Conservation (phyloP, 768 basidiomycete genomes). For the Russula foetens region DNA sequence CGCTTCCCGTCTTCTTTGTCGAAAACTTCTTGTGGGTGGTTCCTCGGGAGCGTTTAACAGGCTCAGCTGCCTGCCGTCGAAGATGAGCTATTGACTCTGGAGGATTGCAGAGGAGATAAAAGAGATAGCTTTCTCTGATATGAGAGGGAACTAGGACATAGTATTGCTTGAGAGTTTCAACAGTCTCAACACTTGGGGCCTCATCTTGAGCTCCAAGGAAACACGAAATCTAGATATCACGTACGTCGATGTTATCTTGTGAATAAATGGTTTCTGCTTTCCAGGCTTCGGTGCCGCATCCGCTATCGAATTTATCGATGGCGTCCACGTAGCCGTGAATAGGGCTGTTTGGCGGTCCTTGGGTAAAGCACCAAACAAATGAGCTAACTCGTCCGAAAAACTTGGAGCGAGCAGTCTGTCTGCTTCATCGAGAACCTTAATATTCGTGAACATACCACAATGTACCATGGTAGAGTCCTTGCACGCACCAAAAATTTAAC, state of each 20-base stretch:
- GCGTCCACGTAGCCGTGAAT: conserved; percentile 92
- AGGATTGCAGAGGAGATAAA: conserved; percentile 81
- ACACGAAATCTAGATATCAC: conserved; percentile 22
- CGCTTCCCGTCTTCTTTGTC: conserved; percentile 21
- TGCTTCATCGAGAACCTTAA: conserved; percentile 90
- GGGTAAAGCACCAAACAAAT: conserved; percentile 71
- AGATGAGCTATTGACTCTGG: conserved; percentile 68
- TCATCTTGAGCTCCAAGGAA: conserved; percentile 9
- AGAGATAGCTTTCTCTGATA: conserved; percentile 87
- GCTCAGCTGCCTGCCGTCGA: conserved; percentile 40
- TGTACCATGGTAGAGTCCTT: not conserved
- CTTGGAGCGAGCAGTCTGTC: conserved; percentile 86
- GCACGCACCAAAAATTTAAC: conserved; percentile 73
- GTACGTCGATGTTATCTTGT: conserved; percentile 68
- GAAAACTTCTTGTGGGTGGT: conserved; percentile 23
- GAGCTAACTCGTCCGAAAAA: conserved; percentile 77
- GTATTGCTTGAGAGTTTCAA: conserved; percentile 76
- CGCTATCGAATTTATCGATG: conserved; percentile 73
- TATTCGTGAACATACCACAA: not conserved
- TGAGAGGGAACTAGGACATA: conserved; percentile 93
- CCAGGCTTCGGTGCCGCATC: conserved; percentile 66
- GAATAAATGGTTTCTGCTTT: conserved; percentile 81
- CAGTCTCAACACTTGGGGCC: conserved; percentile 70
- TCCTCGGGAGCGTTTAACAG: conserved; percentile 23
- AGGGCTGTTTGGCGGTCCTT: conserved; percentile 89